Conservation (phyloP, 352 stramenopile genomes). For the Pythium grandisporangium region DNA sequence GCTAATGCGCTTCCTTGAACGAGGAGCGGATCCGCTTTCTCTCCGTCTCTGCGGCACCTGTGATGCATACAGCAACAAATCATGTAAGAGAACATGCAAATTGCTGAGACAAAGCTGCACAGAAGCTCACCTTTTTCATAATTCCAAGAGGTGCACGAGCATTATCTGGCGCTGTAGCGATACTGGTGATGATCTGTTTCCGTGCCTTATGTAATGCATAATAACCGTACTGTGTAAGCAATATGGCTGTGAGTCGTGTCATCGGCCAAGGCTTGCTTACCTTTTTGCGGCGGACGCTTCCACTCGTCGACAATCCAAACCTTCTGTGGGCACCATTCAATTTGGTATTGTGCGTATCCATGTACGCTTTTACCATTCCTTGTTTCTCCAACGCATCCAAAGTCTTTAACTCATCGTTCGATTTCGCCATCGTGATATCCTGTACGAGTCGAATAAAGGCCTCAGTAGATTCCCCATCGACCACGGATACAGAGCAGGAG, state of each 20-base stretch:
- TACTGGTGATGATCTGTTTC: no score
- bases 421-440: conserved; percentile 23
- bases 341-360: no score
- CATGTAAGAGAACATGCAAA: neutral
- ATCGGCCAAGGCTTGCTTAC: no score
- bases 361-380: conserved; percentile 15
- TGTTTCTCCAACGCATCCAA: conserved; percentile 28
- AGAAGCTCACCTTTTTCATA: no score
- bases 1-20: conserved; percentile 58
- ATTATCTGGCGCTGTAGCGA: no score
- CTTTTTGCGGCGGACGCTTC: neutral
- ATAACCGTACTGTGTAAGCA: no score
- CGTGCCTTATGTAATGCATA: no score
- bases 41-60: conserved; percentile 22
- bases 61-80: neutral
- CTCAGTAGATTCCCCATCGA: conserved; percentile 9
- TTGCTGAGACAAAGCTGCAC: no score
- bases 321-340: no score
- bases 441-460: conserved; percentile 24
- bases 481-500: conserved; percentile 21
- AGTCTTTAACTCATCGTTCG: conserved; percentile 22
- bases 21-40: conserved; percentile 17
- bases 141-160: no score
- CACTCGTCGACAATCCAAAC: no score
- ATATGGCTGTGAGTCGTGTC: no score